A percentile compares a stretch with the other conserved stretches of the same genome.
phyloP scores from a whole-genome alignment of 176 grass and related monocot species.

The Avena insularis region DNA sequence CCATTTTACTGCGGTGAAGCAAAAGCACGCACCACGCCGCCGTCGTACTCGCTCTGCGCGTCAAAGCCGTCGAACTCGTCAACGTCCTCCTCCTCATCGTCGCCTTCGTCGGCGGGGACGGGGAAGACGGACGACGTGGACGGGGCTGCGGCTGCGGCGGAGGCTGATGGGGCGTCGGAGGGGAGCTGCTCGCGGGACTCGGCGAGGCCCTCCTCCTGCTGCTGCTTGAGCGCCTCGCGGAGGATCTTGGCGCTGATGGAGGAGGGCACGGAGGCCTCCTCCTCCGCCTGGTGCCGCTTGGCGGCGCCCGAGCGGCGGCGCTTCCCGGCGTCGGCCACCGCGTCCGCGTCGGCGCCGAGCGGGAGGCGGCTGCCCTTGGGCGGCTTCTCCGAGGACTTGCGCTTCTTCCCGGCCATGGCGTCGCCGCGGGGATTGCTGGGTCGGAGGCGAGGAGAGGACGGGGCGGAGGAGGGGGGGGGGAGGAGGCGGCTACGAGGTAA shows the following conservation, averaged over 20 bases:
- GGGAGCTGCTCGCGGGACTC: conserved; percentile 37
- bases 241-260: conserved; percentile 27
- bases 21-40: conserved; percentile 50
- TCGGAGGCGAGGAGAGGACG: neutral
- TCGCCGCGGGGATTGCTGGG: neutral
- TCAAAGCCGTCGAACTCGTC: conserved; percentile 86
- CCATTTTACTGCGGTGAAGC: neutral
- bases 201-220: conserved; percentile 68
- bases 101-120: conserved; percentile 36
- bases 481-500: neutral
- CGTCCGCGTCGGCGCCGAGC: conserved; percentile 62
- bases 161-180: neutral
- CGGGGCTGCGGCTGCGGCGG: neutral
- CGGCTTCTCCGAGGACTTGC: conserved; percentile 55
- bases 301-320: conserved; percentile 37
- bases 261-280: conserved; percentile 40
- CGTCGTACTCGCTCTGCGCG: conserved; percentile 71
- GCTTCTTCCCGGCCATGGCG: conserved; percentile 80
- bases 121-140: conserved; percentile 41
- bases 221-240: conserved; percentile 77
- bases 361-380: conserved; percentile 45
- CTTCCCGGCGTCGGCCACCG: conserved; percentile 42
- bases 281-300: too few relatives aligned
- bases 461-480: neutral
- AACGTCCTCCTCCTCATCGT: conserved; percentile 51